Evolutionary conservation across 2,329 filamentous ascomycete genomes (phyloP), one percentile per base, ranked within the genome.

Genomic region (Domatiomyces globalis): DNA sequence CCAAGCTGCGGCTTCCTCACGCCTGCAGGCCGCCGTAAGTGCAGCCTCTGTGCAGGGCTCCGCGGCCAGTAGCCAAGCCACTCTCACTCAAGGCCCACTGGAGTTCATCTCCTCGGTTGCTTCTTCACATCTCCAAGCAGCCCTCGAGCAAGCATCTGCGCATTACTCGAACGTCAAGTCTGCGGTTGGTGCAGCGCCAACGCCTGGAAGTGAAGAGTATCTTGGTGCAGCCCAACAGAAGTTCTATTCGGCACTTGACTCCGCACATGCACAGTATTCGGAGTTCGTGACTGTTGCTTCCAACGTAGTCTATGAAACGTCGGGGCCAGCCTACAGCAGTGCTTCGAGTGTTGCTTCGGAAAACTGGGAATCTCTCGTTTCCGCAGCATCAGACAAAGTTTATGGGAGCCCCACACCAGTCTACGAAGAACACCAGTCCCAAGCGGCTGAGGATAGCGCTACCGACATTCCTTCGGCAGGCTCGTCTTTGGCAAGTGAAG

Each of bases 251-350:
- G 85, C 83, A 9, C 67, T 92, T 20, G 87, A 87, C 25, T 66
- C 87, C 45, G 87, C 87, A 0, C 84, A 94, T 61, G 85, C 81
- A 44, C 79, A 83, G 39, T 92, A 92, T 65, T 80, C 82, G 4
- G 82, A 83, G 48, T 90, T 92, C 61, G 58, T 92, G 1, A 74
- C 74, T 10, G 80, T 82, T 4, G 86, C 85, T 6, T 87, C 84
- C 8, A 80, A 77, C 36, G 85, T 81, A 18, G 71, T 87, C 43
- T 82, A 79, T 51, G 79, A 79, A 5, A 78, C 79, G 9, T 77
- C 80, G 15, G 81, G 78, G 0, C 75, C 79, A 2, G 79, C 73
- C 1, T 68, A 80, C 48, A 58, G 65, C 47, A 63, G 63, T 49
- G 45, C 64, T 17, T 62, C 59, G 4, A 63, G 57, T 45, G 52